Conservation (phyloP, 768 basidiomycete species). For the Pholiota microspora region DNA sequence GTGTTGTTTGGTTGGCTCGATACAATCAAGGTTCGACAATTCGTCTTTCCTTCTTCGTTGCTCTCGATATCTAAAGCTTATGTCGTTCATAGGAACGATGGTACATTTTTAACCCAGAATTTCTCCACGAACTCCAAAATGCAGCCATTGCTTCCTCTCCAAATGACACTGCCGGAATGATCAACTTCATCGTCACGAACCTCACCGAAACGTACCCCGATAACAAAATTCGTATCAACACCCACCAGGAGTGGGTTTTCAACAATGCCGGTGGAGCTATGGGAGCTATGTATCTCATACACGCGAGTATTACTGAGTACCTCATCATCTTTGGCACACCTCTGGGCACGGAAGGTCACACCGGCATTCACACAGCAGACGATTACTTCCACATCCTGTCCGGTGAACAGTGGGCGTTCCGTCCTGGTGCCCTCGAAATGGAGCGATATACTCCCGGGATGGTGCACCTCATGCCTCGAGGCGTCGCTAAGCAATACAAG, state of each 20-base stretch:
- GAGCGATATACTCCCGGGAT: slow-evolving; percentile 84
- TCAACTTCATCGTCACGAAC: slow-evolving; percentile 78
- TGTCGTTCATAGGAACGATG: slow-evolving; percentile 69
- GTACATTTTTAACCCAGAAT: slow-evolving; percentile 80
- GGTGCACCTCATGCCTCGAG: slow-evolving; percentile 81
- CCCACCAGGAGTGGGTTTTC: slow-evolving; percentile 86
- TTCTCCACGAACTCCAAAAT: slow-evolving; percentile 71
- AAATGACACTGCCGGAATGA: slow-evolving; percentile 68
- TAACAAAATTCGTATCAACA: slow-evolving; percentile 50
- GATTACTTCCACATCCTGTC: slow-evolving; percentile 96
- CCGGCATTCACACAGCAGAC: slow-evolving; percentile 91
- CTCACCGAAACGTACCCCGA: slow-evolving; percentile 72
- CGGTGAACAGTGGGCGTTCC: slow-evolving; percentile 95
- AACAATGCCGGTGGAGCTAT: slow-evolving; percentile 98
- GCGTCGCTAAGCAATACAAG: slow-evolving; percentile 93
- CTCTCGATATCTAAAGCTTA: neutral
- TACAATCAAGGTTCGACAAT: slow-evolving; percentile 52
- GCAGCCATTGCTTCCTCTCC: slow-evolving; percentile 68
- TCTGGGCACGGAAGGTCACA: slow-evolving; percentile 95
- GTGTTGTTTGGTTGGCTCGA: slow-evolving; percentile 53
- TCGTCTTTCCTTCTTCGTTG: neutral
- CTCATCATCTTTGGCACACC: slow-evolving; percentile 95
- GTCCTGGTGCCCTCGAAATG: slow-evolving; percentile 76
- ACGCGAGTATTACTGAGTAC: slow-evolving; percentile 96
- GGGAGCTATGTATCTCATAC: slow-evolving; percentile 98